These are phyloP conservation scores for Choiromyces venosus DNA, from an alignment of 495 filamentous ascomycete species.

Conservation along the genomic window DNA sequence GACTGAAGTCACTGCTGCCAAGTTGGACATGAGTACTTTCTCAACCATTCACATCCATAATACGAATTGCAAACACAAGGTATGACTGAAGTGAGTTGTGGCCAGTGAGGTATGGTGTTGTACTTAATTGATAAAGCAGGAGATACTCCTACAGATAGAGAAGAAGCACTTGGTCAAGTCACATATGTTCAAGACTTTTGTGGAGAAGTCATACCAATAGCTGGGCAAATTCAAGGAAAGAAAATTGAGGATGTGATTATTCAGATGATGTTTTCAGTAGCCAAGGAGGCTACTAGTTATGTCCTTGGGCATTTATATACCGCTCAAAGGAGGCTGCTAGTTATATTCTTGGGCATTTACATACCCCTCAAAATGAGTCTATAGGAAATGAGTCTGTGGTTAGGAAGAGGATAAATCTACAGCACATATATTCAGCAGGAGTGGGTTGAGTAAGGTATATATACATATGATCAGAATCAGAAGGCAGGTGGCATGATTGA, in stretches of 20 bases:
- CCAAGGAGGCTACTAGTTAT: slow-evolving; percentile 85
- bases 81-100: slow-evolving; percentile 28
- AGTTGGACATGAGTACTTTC: slow-evolving; percentile 41
- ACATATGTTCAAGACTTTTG: slow-evolving; percentile 65
- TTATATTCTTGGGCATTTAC: slow-evolving; percentile 70
- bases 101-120: slow-evolving; percentile 57
- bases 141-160: slow-evolving; percentile 67
- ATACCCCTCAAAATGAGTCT: slow-evolving; percentile 69
- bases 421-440: slow-evolving; percentile 82
- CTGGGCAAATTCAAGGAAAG: slow-evolving; percentile 85
- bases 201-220: slow-evolving; percentile 88
- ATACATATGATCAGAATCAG: slow-evolving; percentile 53
- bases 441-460: slow-evolving; percentile 76
- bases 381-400: slow-evolving; percentile 72
- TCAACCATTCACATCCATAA: slow-evolving; percentile 25
- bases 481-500: slow-evolving; percentile 64
- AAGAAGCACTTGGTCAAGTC: slow-evolving; percentile 59
- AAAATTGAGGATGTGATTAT: slow-evolving; percentile 82
- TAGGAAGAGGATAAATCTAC: slow-evolving; percentile 74
- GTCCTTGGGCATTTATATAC: slow-evolving; percentile 68
- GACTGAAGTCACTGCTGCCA: slow-evolving; percentile 42
- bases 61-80: slow-evolving; percentile 35
- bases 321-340: slow-evolving; percentile 84
- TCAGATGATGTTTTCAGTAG: slow-evolving; percentile 89
- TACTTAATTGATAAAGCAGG: slow-evolving; percentile 58